These are phyloP conservation scores for Pythium apleroticum DNA, from an alignment of 352 stramenopile genomes.

Conservation along the genomic window DNA sequence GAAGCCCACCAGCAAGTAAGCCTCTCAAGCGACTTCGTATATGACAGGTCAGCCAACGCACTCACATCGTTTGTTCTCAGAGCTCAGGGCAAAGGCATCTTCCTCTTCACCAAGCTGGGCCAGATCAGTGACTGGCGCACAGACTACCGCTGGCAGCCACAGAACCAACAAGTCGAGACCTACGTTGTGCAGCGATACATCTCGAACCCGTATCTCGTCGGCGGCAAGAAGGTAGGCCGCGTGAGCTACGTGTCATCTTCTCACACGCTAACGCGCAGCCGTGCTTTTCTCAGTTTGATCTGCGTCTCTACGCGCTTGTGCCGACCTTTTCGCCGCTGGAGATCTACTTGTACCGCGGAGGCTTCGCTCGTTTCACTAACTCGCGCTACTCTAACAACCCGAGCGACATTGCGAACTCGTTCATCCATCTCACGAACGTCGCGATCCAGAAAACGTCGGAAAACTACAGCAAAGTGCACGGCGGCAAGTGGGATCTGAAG, in stretches of 20 bases:
- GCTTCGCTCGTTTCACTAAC: constrained; percentile 92
- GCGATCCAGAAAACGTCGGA: constrained; percentile 94
- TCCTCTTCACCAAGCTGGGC: constrained; percentile 92
- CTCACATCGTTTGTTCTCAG: constrained; percentile 27
- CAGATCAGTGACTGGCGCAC: constrained; percentile 94
- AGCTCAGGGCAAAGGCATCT: constrained; percentile 92
- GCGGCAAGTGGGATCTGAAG: constrained; percentile 91
- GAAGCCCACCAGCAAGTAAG: constrained; percentile 93
- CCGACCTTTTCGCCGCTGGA: constrained; percentile 90
- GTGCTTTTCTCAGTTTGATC: constrained; percentile 73
- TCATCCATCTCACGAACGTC: constrained; percentile 95
- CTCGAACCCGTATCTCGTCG: constrained; percentile 91
- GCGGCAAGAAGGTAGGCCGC: constrained; percentile 86
- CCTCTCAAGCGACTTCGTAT: constrained; percentile 4
- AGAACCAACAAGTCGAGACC: constrained; percentile 85
- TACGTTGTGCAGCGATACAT: constrained; percentile 96
- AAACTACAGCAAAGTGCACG: constrained; percentile 92
- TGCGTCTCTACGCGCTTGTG: constrained; percentile 92
- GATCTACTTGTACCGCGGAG: constrained; percentile 91
- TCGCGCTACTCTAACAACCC: constrained; percentile 89
- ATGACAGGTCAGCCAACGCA: not conserved
- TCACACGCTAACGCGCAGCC: not conserved
- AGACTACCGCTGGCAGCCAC: constrained; percentile 78
- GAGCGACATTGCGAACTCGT: constrained; percentile 89
- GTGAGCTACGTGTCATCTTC: not conserved